These are phyloP conservation scores for Debaryomyces robertsiae DNA, from an alignment of 1,139 yeast genomes.

Conservation along the genomic window DNA sequence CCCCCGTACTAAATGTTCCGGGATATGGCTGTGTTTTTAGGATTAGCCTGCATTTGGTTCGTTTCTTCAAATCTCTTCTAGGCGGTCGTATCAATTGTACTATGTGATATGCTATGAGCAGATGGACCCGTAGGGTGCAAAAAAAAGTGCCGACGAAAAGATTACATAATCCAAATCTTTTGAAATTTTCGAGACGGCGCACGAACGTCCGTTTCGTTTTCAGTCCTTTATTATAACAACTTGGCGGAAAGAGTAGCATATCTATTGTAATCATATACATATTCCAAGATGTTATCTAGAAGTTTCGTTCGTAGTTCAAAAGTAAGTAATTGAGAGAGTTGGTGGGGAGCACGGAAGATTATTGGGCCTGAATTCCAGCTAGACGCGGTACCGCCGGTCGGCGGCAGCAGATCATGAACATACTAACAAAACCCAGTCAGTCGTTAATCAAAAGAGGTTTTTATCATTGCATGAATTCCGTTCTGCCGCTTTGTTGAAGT, in stretches of 20 bases:
- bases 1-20: too few relatives aligned
- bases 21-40: too few relatives aligned
- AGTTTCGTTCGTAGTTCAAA: constrained; percentile 46
- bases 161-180: neutral
- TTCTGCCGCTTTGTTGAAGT: constrained; percentile 82
- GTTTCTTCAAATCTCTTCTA: too few relatives aligned
- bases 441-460: constrained; percentile 55
- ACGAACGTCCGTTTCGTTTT: constrained; percentile 10
- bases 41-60: too few relatives aligned
- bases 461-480: constrained; percentile 95
- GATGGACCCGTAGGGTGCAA: constrained; percentile 1
- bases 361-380: neutral
- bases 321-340: constrained; percentile 34
- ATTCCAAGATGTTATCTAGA: constrained; percentile 39
- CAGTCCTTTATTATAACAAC: constrained; percentile 5
- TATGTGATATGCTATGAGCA: too few relatives aligned
- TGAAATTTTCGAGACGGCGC: constrained; percentile 9
- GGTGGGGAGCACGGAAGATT: neutral
- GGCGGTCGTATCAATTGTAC: too few relatives aligned
- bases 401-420: constrained; percentile 4
- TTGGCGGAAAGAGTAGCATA: constrained; percentile 5
- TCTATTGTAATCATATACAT: constrained; percentile 2
- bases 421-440: constrained; percentile 16
- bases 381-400: constrained; percentile 1
- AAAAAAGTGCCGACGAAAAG: neutral